phyloP scores from a whole-genome alignment of 257 asterid genomes.

The Cinchona pubescens region DNA sequence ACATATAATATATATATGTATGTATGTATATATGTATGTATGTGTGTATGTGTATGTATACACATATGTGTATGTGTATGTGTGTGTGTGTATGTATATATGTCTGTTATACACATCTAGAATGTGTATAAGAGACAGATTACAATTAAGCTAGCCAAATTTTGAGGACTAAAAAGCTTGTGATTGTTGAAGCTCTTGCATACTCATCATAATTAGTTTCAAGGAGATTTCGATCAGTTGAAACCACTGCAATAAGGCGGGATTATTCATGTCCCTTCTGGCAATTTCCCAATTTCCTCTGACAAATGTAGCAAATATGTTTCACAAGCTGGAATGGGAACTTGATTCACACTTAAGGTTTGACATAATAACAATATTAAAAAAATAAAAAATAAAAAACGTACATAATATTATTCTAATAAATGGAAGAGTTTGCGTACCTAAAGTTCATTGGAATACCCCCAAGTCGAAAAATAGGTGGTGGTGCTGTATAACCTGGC shows the following conservation, averaged over 20 bases:
- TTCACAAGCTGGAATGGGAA: neutral
- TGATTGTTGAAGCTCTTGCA: too few relatives aligned
- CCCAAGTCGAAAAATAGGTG: constrained; percentile 71
- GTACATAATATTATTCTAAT: neutral
- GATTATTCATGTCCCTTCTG: constrained; percentile 66
- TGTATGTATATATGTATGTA: too few relatives aligned
- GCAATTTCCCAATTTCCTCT: constrained; percentile 96
- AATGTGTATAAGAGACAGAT: too few relatives aligned
- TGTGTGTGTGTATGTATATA: too few relatives aligned
- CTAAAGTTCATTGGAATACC: constrained; percentile 81
- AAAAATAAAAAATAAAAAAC: too few relatives aligned
- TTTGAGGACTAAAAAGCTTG: too few relatives aligned
- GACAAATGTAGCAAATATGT: constrained; percentile 23
- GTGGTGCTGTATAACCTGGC: constrained; percentile 96
- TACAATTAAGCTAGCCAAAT: too few relatives aligned
- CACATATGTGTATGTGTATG: too few relatives aligned
- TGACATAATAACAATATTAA: too few relatives aligned
- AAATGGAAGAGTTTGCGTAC: constrained; percentile 30
- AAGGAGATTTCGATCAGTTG: constrained; percentile 54
- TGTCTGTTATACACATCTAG: too few relatives aligned
- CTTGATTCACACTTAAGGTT: neutral
- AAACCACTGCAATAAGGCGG: constrained; percentile 71
- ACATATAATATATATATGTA: too few relatives aligned
- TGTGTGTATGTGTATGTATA: too few relatives aligned
- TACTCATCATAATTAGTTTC: constrained; percentile 57